Evolutionary conservation across 108 stramenopile species (phyloP).

Genomic region (Cyclostephanos tholiformis): DNA sequence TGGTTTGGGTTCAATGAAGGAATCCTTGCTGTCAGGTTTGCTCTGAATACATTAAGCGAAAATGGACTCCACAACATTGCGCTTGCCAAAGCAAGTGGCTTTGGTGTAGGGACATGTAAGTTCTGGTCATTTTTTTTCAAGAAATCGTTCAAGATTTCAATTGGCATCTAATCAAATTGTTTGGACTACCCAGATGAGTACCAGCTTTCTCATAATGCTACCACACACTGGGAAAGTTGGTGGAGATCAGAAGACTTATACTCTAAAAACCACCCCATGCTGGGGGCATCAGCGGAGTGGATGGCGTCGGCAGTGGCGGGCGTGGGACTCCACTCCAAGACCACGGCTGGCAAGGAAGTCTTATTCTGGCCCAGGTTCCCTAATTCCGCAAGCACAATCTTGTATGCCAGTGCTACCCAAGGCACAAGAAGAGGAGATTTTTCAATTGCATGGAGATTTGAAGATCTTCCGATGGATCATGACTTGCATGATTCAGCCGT

Average conservation of each 20-base stretch:
- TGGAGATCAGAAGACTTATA: conserved; percentile 52
- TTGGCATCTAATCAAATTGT: no score
- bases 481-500: conserved; percentile 23
- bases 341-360: conserved; percentile 32
- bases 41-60: conserved; percentile 49
- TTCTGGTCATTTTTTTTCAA: no score
- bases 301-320: conserved; percentile 54
- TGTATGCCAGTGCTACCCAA: conserved; percentile 44
- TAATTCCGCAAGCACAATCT: conserved; percentile 32
- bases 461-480: conserved; percentile 17
- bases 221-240: conserved; percentile 62
- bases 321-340: conserved; percentile 37
- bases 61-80: conserved; percentile 50
- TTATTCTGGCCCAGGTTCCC: conserved; percentile 51
- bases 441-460: conserved; percentile 44
- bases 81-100: conserved; percentile 38
- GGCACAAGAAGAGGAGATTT: conserved; percentile 50
- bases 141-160: no score
- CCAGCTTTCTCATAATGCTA: conserved; percentile 54
- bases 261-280: conserved; percentile 63
- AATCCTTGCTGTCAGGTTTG: conserved; percentile 42
- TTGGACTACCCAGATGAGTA: no score
- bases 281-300: conserved; percentile 56
- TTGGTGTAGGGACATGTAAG: conserved; percentile 50
- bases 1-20: conserved; percentile 54